Base-by-base conservation (phyloP, 2,329 filamentous ascomycete genomes). In the Aspergillus viridinutans region DNA sequence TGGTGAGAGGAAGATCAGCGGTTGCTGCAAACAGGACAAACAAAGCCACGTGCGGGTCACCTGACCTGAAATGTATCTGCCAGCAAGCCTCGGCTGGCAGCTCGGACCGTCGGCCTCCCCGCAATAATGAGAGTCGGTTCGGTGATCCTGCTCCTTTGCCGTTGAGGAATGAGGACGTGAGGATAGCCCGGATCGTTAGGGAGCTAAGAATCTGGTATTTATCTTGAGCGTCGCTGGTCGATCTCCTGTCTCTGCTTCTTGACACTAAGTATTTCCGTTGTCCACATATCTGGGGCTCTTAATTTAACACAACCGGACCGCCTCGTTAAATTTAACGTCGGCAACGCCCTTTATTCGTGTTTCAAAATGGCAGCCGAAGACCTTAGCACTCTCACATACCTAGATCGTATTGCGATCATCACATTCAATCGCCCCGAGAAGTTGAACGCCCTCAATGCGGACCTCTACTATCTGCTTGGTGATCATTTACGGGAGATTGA, bases 381-480 rank as follows among this genome's bases (percentile, higher is more conserved):
- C 60, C 72, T 75, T 52, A 79, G 88, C 58, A 81, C 80, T 49
- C 69, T 90, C 66, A 81, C 85, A 59, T 89, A 86, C 73, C 79
- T 81, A 66, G 88, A 84, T 72, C 86, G 86, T 58, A 77, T 92
- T 62, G 90, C 93, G 68, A 85, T 92, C 70, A 87, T 99, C 74
- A 96, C 90, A 20, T 87, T 99, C 70, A 88, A 92, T 76, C 88
- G 90, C 52, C 84, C 87, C 54, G 84, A 86, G 71, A 97, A 97
- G 78, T 90, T 97, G 74, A 95, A 95, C 74, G 91, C 93, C 32
- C 78, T 97, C 52, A 83, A 78, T 58, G 81, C 83, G 67, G 78
- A 83, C 59, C 82, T 87, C 52, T 97, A 97, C 80, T 96, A 89
- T 73, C 82, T 86, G 29, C 82, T 97, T 45, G 85, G 89, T 1